Conservation (phyloP, 2,329 filamentous ascomycete species). For the Aspergillus phoenicis region DNA sequence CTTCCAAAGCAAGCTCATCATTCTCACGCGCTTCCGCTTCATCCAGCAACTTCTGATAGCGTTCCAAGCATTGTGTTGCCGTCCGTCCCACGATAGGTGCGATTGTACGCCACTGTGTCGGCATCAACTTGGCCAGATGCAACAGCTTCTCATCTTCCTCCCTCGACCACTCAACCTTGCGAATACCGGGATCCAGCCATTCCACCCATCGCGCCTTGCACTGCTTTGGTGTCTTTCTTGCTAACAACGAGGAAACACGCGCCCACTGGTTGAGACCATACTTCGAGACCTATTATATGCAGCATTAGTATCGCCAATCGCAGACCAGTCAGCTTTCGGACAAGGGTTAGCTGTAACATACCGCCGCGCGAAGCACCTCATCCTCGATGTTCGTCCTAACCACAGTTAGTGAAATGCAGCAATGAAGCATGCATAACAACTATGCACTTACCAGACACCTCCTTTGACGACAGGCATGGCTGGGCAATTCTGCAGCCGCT, state of each 20-base stretch:
- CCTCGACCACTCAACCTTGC: slow-evolving; percentile 98
- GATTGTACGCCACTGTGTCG: slow-evolving; percentile 98
- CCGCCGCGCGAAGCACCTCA: slow-evolving; percentile 94
- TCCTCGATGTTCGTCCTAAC: slow-evolving; percentile 71
- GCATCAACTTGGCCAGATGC: slow-evolving; percentile 97
- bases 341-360: slow-evolving; percentile 24
- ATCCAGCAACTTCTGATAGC: slow-evolving; percentile 94
- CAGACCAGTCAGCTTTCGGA: background rate
- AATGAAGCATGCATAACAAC: background rate
- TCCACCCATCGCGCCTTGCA: slow-evolving; percentile 98
- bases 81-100: slow-evolving; percentile 95
- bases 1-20: slow-evolving; percentile 77
- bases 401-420: slow-evolving; percentile 22
- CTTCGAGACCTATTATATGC: slow-evolving; percentile 65
- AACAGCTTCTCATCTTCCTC: slow-evolving; percentile 98
- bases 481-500: slow-evolving; percentile 13
- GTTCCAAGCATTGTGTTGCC: slow-evolving; percentile 93
- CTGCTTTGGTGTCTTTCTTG: slow-evolving; percentile 97
- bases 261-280: slow-evolving; percentile 98
- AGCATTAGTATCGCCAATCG: slow-evolving; percentile 13
- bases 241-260: slow-evolving; percentile 93
- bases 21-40: slow-evolving; percentile 90
- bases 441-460: slow-evolving; percentile 57
- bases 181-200: slow-evolving; percentile 97
- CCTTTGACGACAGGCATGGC: slow-evolving; percentile 68